These are phyloP conservation scores for Talinum fruticosum DNA, from an alignment of 148 eudicot genomes.

Conservation along the genomic window DNA sequence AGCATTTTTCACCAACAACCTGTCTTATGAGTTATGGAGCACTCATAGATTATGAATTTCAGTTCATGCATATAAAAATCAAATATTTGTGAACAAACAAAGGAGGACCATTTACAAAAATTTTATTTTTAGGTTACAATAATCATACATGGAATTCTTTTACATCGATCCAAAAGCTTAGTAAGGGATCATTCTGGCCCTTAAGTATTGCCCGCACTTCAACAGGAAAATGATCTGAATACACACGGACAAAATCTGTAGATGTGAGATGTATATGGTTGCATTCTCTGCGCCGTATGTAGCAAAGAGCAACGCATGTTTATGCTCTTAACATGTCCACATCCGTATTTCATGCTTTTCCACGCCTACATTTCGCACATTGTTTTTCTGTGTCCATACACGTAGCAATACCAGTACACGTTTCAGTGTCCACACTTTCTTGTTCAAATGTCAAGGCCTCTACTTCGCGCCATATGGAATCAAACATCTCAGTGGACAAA, in stretches of 20 bases:
- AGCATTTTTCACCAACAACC: too few species aligned
- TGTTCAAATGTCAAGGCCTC: conserved; percentile 35
- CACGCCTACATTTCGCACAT: neutral
- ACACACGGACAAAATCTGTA: too few species aligned
- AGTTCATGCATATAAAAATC: too few species aligned
- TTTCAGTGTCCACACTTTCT: neutral
- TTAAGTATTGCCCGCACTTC: too few species aligned
- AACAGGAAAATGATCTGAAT: too few species aligned
- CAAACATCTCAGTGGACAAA: conserved; percentile 45
- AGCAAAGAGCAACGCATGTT: too few species aligned
- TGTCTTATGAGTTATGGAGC: too few species aligned
- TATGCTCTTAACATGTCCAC: neutral
- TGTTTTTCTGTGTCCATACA: neutral
- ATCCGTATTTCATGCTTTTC: neutral
- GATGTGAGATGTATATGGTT: neutral
- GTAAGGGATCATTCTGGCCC: neutral
- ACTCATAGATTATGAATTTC: too few species aligned
- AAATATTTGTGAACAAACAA: too few species aligned
- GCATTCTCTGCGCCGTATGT: neutral
- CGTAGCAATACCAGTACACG: neutral
- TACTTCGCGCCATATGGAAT: conserved; percentile 39
- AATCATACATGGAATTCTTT: neutral
- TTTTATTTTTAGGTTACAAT: too few species aligned
- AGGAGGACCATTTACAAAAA: too few species aligned
- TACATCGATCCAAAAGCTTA: neutral